Conservation (phyloP, 1,284 basidiomycete genomes). For the Fomes fomentarius region DNA sequence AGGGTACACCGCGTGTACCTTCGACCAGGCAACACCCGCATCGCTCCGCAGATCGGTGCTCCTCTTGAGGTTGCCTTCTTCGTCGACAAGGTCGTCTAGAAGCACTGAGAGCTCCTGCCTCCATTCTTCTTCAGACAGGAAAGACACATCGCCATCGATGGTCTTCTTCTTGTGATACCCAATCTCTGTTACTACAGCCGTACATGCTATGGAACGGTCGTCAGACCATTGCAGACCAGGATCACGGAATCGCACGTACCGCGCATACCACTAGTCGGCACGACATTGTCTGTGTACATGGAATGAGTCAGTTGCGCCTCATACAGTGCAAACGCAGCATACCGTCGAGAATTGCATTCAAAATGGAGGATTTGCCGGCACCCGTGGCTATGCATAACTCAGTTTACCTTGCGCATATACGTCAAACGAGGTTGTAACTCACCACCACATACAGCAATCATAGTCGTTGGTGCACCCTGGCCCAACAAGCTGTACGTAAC, state of each 20-base stretch:
- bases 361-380: constrained; percentile 60
- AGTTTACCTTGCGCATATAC: background rate
- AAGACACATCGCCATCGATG: constrained; percentile 62
- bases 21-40: constrained; percentile 62
- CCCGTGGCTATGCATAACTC: constrained; percentile 49
- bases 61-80: constrained; percentile 56
- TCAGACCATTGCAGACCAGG: too few species aligned
- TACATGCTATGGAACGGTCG: constrained; percentile 54
- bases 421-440: constrained; percentile 15
- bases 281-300: constrained; percentile 52
- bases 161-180: constrained; percentile 54
- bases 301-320: constrained; percentile 7
- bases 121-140: constrained; percentile 60
- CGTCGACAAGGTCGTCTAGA: constrained; percentile 58
- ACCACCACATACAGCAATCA: constrained; percentile 67
- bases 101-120: constrained; percentile 55
- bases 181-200: constrained; percentile 67
- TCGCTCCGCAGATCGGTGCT: constrained; percentile 59
- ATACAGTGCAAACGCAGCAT: too few species aligned
- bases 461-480: constrained; percentile 54
- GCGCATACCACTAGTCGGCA: constrained; percentile 67
- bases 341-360: constrained; percentile 66
- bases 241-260: too few species aligned
- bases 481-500: constrained; percentile 43
- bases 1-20: constrained; percentile 68